Conservation (phyloP, 768 basidiomycete genomes). For the Psilocybe cyanescens region DNA sequence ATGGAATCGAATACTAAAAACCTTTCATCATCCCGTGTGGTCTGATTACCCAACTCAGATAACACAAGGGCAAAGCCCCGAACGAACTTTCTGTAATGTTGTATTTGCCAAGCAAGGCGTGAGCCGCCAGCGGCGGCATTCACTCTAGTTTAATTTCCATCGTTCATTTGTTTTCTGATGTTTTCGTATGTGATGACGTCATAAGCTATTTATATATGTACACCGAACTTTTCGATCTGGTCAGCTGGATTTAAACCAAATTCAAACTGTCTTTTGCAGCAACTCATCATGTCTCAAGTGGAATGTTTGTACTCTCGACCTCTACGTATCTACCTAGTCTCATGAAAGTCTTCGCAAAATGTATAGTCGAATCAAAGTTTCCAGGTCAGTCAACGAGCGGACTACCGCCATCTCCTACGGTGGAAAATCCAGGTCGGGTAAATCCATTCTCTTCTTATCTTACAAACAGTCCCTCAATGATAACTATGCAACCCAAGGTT, state of each 20-base stretch:
- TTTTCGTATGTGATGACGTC: not conserved
- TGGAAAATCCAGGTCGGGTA: conserved; percentile 52
- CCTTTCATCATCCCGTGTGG: no score
- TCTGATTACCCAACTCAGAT: no score
- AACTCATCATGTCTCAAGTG: conserved; percentile 24
- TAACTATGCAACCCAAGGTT: conserved; percentile 34
- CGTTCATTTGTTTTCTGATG: no score
- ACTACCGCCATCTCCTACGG: conserved; percentile 46
- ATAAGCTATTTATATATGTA: not conserved
- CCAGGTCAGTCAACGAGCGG: conserved; percentile 34
- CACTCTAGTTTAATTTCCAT: no score
- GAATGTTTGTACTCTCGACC: conserved; percentile 24
- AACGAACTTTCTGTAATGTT: no score
- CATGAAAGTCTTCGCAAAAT: not conserved
- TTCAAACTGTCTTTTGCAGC: not conserved
- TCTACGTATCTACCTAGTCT: not conserved
- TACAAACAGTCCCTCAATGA: not conserved
- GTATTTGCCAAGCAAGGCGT: no score
- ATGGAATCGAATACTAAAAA: no score
- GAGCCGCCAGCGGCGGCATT: no score
- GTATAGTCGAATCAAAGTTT: conserved; percentile 42
- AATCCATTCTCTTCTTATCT: not conserved
- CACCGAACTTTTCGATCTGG: not conserved
- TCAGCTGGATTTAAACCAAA: not conserved
- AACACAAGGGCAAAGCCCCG: no score